Percentiles rank a stretch among this genome's conserved stretches.
phyloP scores from a whole-genome alignment of 2,329 filamentous ascomycete genomes.

The Aspergillus oerlinghausenensis region DNA sequence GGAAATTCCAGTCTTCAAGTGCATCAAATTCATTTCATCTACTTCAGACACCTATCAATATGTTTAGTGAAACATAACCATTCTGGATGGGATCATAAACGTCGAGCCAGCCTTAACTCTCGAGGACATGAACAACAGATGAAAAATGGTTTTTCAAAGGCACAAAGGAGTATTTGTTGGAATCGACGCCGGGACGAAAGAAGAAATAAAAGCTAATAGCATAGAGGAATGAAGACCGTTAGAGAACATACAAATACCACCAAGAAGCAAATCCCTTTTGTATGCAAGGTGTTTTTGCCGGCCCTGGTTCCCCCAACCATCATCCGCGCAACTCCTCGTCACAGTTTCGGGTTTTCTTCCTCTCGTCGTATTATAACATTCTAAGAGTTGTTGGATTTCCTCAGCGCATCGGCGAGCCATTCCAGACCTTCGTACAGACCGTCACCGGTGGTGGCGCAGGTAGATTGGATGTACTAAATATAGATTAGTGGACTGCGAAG shows the following conservation, averaged over 20 bases:
- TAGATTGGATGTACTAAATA: conserved; percentile 93
- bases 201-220: conserved; percentile 38
- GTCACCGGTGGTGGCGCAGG: conserved; percentile 97
- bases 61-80: conserved; percentile 4
- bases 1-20: not conserved
- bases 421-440: conserved; percentile 99
- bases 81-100: conserved; percentile 13
- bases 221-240: conserved; percentile 38
- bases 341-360: conserved; percentile 32
- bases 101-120: conserved; percentile 10
- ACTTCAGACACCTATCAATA: not conserved
- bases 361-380: conserved; percentile 30
- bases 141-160: conserved; percentile 20
- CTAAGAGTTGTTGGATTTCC: conserved; percentile 58
- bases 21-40: not conserved
- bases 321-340: conserved; percentile 33
- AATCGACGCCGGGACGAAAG: conserved; percentile 30
- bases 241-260: conserved; percentile 33
- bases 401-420: conserved; percentile 79
- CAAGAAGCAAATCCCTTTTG: conserved; percentile 29
- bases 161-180: conserved; percentile 22
- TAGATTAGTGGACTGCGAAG: conserved; percentile 13
- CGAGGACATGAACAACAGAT: conserved; percentile 4
- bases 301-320: conserved; percentile 32
- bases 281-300: conserved; percentile 26